phyloP scores from a whole-genome alignment of 768 basidiomycete species.

The Xerocomellus intermedius region DNA sequence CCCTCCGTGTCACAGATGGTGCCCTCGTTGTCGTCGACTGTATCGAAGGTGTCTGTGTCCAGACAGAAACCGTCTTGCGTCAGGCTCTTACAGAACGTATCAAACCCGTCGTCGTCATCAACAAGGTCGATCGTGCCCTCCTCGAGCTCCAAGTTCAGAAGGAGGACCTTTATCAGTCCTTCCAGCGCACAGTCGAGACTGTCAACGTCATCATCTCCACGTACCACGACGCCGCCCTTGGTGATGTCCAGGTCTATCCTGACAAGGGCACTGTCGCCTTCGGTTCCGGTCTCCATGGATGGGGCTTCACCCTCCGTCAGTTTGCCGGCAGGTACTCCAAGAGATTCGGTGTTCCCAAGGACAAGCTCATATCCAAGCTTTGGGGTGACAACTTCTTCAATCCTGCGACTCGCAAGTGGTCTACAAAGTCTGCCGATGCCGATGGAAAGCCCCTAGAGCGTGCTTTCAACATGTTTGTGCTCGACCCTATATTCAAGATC shows the following conservation, averaged over 20 bases:
- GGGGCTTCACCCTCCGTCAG: conserved; percentile 98
- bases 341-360: conserved; percentile 98
- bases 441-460: conserved; percentile 94
- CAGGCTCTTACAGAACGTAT: conserved; percentile 98
- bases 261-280: conserved; percentile 98
- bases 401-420: conserved; percentile 95
- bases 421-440: conserved; percentile 67
- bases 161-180: conserved; percentile 96
- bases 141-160: conserved; percentile 97
- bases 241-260: conserved; percentile 98
- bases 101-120: conserved; percentile 99
- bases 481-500: conserved; percentile 98
- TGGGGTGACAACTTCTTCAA: conserved; percentile 99
- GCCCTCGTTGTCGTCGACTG: conserved; percentile 99
- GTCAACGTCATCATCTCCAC: conserved; percentile 99
- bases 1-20: conserved; percentile 99
- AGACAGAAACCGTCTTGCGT: conserved; percentile 98
- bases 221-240: conserved; percentile 90
- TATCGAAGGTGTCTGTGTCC: conserved; percentile 99
- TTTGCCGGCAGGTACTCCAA: conserved; percentile 94
- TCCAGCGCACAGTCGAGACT: conserved; percentile 94
- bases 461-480: conserved; percentile 97
- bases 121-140: conserved; percentile 99
- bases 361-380: conserved; percentile 95
- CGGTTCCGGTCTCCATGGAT: conserved; percentile 98